Conservation (phyloP, 352 stramenopile genomes). For the Phytophthora aleatoria region DNA sequence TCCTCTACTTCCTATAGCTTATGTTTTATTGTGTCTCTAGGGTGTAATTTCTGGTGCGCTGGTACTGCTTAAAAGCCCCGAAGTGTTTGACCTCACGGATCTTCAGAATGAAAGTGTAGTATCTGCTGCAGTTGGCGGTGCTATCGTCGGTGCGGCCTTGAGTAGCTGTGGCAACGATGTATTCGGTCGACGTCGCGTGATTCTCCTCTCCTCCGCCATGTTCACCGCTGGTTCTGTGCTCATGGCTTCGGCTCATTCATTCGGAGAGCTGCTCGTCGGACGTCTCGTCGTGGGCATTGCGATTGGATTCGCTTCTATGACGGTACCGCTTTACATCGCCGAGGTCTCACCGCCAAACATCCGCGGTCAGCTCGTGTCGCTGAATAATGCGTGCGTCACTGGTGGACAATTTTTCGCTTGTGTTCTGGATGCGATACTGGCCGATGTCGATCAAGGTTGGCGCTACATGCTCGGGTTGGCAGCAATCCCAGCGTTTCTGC, state of each 20-base stretch:
- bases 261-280: constrained; percentile 60
- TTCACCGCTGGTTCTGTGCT: constrained; percentile 66
- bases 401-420: constrained; percentile 83
- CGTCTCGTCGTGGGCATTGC: constrained; percentile 67
- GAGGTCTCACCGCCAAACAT: constrained; percentile 69
- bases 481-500: constrained; percentile 63
- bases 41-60: constrained; percentile 81
- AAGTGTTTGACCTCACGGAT: constrained; percentile 63
- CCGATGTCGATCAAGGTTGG: constrained; percentile 57
- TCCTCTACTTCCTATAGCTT: constrained; percentile 48
- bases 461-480: constrained; percentile 83
- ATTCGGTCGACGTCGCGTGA: constrained; percentile 66
- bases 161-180: constrained; percentile 70
- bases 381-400: constrained; percentile 78
- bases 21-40: constrained; percentile 18
- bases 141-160: constrained; percentile 65
- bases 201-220: constrained; percentile 65
- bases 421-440: constrained; percentile 61
- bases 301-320: constrained; percentile 80
- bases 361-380: constrained; percentile 69
- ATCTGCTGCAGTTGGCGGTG: constrained; percentile 68
- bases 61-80: constrained; percentile 69
- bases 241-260: constrained; percentile 62
- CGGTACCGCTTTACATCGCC: constrained; percentile 80
- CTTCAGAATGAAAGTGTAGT: constrained; percentile 75